Conservation (phyloP, 805 yeast genomes). For the Pichia cephalocereana region DNA sequence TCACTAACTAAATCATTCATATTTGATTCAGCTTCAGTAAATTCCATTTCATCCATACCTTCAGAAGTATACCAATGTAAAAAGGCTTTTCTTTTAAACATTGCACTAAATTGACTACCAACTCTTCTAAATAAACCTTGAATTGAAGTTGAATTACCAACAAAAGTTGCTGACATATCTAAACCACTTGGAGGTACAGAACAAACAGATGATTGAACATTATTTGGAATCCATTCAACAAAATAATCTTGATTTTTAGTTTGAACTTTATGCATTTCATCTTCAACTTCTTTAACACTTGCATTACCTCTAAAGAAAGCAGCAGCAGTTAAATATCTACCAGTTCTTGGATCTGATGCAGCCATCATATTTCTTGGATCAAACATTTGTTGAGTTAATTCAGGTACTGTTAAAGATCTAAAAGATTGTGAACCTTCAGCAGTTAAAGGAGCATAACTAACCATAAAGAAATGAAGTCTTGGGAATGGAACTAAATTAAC, state of each 20-base stretch:
- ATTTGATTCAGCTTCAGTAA: constrained; percentile 88
- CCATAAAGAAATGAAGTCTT: constrained; percentile 91
- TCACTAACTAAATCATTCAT: constrained; percentile 84
- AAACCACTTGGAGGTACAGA: constrained; percentile 79
- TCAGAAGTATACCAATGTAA: constrained; percentile 93
- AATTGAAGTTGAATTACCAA: constrained; percentile 88
- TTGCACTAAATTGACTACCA: constrained; percentile 81
- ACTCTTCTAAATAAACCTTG: constrained; percentile 86
- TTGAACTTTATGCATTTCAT: constrained; percentile 81
- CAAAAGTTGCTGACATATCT: constrained; percentile 86
- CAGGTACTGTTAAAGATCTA: constrained; percentile 80
- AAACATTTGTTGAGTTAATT: constrained; percentile 88
- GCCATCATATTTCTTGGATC: constrained; percentile 95
- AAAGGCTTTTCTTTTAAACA: constrained; percentile 92
- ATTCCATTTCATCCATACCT: constrained; percentile 95
- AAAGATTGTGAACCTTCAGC: constrained; percentile 74
- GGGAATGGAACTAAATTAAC: constrained; percentile 94
- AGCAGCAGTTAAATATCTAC: constrained; percentile 87
- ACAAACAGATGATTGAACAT: constrained; percentile 90
- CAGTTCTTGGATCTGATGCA: constrained; percentile 83
- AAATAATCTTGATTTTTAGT: constrained; percentile 73
- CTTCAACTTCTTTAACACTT: constrained; percentile 88
- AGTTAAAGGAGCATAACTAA: constrained; percentile 88
- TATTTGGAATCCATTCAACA: constrained; percentile 95
- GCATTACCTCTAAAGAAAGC: constrained; percentile 93